phyloP scores from a whole-genome alignment of 495 filamentous ascomycete genomes.

The Tuber magnatum region DNA sequence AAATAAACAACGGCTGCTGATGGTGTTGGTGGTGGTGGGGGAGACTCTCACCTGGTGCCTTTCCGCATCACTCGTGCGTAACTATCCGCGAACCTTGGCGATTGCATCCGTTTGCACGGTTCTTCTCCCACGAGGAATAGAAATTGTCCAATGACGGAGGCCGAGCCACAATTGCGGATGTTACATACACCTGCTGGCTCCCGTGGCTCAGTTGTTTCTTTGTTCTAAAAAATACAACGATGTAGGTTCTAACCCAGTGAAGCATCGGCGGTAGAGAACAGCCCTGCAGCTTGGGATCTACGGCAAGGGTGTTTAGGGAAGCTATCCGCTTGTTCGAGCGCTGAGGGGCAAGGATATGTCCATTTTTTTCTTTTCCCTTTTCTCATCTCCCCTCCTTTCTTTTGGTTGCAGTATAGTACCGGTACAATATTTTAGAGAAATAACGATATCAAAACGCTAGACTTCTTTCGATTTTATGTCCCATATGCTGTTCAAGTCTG shows the following conservation, averaged over 20 bases:
- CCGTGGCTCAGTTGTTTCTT: slow-evolving; percentile 32
- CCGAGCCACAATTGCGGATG: slow-evolving; percentile 10
- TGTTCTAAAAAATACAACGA: slow-evolving; percentile 23
- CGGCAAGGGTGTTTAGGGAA: slow-evolving; percentile 10
- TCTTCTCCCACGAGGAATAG: slow-evolving; percentile 24
- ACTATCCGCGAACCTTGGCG: slow-evolving; percentile 22
- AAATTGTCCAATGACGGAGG: slow-evolving; percentile 30
- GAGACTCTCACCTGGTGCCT: not conserved
- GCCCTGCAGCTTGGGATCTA: slow-evolving; percentile 20
- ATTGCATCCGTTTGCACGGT: slow-evolving; percentile 33
- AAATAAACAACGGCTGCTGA: not conserved
- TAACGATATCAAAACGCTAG: not conserved
- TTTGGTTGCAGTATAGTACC: not conserved
- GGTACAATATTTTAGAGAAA: not conserved
- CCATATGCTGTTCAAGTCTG: not conserved
- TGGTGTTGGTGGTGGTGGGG: not conserved
- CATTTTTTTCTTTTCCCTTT: not conserved
- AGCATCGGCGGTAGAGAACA: slow-evolving; percentile 30
- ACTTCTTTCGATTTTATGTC: not conserved
- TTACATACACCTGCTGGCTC: slow-evolving; percentile 20
- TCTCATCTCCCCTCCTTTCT: not conserved
- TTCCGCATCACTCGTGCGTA: slow-evolving; percentile 1
- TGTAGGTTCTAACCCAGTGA: slow-evolving; percentile 25
- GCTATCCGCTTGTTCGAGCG: not conserved
- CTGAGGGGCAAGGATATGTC: not conserved